These are phyloP conservation scores for Beta vulgaris DNA, from an alignment of 148 eudicot species.

Conservation along the genomic window DNA sequence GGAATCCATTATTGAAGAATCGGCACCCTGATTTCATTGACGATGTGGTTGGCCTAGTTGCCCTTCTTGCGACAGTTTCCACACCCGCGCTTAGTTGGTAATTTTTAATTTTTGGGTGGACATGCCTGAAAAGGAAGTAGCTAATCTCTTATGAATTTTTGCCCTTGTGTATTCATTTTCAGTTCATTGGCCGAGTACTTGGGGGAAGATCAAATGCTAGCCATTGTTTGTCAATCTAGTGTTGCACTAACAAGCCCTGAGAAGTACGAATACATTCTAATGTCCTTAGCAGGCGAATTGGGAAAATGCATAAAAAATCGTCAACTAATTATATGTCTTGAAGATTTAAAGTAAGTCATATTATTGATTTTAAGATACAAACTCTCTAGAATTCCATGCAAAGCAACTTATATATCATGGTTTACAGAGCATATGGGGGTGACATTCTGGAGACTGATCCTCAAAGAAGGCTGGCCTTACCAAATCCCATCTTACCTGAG, in stretches of 20 bases:
- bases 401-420: background rate
- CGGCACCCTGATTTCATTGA: slow-evolving; percentile 16
- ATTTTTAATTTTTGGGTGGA: too few species aligned
- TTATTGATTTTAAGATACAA: too few species aligned
- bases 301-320: slow-evolving; percentile 37
- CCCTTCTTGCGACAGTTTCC: slow-evolving; percentile 50
- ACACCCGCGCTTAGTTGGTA: slow-evolving; percentile 54
- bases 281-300: slow-evolving; percentile 26
- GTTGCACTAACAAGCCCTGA: slow-evolving; percentile 33
- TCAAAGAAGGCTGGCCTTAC: slow-evolving; percentile 44
- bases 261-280: slow-evolving; percentile 33
- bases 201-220: slow-evolving; percentile 73
- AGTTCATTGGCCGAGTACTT: slow-evolving; percentile 57
- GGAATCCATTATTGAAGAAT: slow-evolving; percentile 8
- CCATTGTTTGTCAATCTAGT: slow-evolving; percentile 53
- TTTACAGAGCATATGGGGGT: slow-evolving; percentile 39
- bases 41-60: slow-evolving; percentile 56
- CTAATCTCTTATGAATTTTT: too few species aligned
- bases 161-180: slow-evolving; percentile 21
- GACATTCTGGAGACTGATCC: slow-evolving; percentile 20
- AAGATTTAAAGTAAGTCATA: slow-evolving; percentile 54
- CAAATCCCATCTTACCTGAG: slow-evolving; percentile 37
- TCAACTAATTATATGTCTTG: slow-evolving; percentile 48
- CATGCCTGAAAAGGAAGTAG: too few species aligned
- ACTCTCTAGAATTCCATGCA: background rate